Percentiles rank a stretch among this genome's conserved stretches.
These are phyloP conservation scores for Punica granatum DNA, from an alignment of 345 rosid species.

Conservation along the genomic window DNA sequence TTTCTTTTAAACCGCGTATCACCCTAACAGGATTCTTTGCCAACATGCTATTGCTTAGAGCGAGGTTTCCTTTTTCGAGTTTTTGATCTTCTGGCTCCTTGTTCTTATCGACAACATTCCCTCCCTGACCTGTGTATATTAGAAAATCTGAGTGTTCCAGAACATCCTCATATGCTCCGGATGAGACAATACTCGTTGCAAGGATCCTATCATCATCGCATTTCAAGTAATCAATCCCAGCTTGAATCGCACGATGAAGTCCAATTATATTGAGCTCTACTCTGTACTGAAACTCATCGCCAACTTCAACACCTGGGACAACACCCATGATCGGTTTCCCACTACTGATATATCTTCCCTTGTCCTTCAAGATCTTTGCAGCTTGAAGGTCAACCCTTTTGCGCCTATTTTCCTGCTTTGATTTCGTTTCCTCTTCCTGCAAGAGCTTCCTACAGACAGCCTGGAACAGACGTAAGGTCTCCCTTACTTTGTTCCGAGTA, in stretches of 20 bases:
- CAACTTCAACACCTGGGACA: slow-evolving; percentile 73
- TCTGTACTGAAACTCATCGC: slow-evolving; percentile 78
- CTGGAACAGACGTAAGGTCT: slow-evolving; percentile 67
- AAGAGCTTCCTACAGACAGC: slow-evolving; percentile 54
- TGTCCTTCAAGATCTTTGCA: slow-evolving; percentile 42
- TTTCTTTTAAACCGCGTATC: slow-evolving; percentile 49
- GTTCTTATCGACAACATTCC: slow-evolving; percentile 46
- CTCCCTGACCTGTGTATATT: slow-evolving; percentile 78
- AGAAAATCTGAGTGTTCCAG: slow-evolving; percentile 51
- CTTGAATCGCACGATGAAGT: slow-evolving; percentile 56
- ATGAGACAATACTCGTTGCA: slow-evolving; percentile 70
- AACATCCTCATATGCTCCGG: slow-evolving; percentile 62
- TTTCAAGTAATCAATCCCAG: slow-evolving; percentile 69
- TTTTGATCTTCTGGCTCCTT: slow-evolving; percentile 70
- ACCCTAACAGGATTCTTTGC: slow-evolving; percentile 55
- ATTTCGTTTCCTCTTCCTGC: slow-evolving; percentile 69
- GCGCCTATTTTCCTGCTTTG: slow-evolving; percentile 10
- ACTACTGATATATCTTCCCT: slow-evolving; percentile 32
- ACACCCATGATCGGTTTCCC: slow-evolving; percentile 50
- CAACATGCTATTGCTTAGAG: slow-evolving; percentile 47
- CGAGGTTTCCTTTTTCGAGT: slow-evolving; percentile 65
- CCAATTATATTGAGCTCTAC: slow-evolving; percentile 68
- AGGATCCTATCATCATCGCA: slow-evolving; percentile 23
- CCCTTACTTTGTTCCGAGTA: slow-evolving; percentile 63
- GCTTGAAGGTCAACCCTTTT: slow-evolving; percentile 65